phyloP scores from a whole-genome alignment of 139 green algal genomes.

The Volvox africanus region DNA sequence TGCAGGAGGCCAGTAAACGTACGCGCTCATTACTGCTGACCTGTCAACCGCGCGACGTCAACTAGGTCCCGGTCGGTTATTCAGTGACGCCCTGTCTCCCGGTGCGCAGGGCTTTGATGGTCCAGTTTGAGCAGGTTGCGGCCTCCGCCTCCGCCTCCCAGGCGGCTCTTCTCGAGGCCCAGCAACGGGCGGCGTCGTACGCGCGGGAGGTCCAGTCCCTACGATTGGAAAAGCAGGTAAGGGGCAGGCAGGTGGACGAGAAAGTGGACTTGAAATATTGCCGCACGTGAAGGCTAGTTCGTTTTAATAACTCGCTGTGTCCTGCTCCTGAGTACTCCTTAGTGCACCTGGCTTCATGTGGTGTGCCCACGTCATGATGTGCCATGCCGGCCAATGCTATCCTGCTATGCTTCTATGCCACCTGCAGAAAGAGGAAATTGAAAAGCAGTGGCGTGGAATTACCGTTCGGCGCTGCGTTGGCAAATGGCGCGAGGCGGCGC shows the following conservation, averaged over 20 bases:
- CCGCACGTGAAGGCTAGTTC: too few species aligned
- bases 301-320: too few species aligned
- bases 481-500: background rate
- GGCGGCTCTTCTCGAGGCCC: background rate
- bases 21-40: too few species aligned
- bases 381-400: background rate
- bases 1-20: too few species aligned
- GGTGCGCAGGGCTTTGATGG: background rate
- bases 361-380: too few species aligned
- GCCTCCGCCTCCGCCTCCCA: background rate
- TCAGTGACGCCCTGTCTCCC: background rate
- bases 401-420: background rate
- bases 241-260: background rate
- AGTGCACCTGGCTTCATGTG: too few species aligned
- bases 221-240: conserved; percentile 32
- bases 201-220: conserved; percentile 19
- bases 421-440: conserved; percentile 10
- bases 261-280: too few species aligned
- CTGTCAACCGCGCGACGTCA: too few species aligned
- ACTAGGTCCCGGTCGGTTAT: too few species aligned
- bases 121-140: background rate
- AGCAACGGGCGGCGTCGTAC: background rate
- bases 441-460: background rate
- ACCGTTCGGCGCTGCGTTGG: background rate
- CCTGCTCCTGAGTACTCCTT: background rate